Evolutionary conservation across 2,329 filamentous ascomycete species (phyloP), one percentile per base, ranked within the genome.

Genomic region (Colletotrichum spaethianum): DNA sequence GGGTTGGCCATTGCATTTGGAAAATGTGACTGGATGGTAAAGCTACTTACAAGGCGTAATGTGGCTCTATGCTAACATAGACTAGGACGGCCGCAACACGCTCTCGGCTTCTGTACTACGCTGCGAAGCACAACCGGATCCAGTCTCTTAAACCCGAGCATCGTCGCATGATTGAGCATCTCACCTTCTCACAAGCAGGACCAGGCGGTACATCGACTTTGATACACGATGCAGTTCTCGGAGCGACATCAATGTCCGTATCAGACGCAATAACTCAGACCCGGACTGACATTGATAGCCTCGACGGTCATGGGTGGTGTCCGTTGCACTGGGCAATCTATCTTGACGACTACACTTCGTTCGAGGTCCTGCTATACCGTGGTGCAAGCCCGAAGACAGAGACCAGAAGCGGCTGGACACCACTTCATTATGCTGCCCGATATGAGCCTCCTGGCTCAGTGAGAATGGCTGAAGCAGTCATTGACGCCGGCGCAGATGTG

Each of bases 391-490:
- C 46, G 9, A 16, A 52, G n/a, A 42, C 52, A 28, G 33, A 16
- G 28, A 65, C 67, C 23, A 36, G 52, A 26, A 46, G 33, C 6
- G 61, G 61, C n/a, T 59, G 40, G 42, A 57, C 61, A 52, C 61
- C 67, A 28, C 60, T 69, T 20, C 67, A 65, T 55, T 65, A 28
- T 26, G 67, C 67, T 20, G 67, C 52, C 9, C 14, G 31, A 23
- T 65, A 65, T 14, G 52, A 65, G 38, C 52, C 20, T 23, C 33
- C 42, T 7, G 61, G 61, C 11, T 65, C 61, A 7, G 44, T 40
- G 16, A 57, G n/a, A 16, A 65, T 65, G 31, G 62, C 67, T 12
- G 28, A 23, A 18, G 42, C 61, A 26, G 42, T 69, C 20, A 40
- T 64, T 9, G 18, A 40, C 18, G 48, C 59, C 12, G 48, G 59